A percentile compares a stretch with the other conserved stretches of the same genome.
Evolutionary conservation across 495 filamentous ascomycete genomes (phyloP).

Genomic region (Talaromyces adpressus): DNA sequence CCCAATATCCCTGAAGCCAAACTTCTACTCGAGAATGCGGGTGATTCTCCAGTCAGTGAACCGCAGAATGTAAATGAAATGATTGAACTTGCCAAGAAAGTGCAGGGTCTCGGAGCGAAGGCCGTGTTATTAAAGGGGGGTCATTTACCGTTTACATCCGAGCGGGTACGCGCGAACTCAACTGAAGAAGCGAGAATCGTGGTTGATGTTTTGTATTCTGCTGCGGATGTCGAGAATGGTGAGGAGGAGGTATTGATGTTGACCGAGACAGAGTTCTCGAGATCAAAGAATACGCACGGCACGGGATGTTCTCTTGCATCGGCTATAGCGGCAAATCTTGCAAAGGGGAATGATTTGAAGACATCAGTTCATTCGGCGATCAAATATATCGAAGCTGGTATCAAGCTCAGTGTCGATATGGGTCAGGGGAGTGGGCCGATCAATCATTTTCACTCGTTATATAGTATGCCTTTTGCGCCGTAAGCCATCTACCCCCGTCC

Average conservation of each 20-base stretch:
- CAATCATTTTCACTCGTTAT: conserved; percentile 87
- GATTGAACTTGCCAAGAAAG: conserved; percentile 55
- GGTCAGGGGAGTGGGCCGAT: conserved; percentile 83
- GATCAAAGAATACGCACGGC: conserved; percentile 81
- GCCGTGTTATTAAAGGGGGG: conserved; percentile 89
- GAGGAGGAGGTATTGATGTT: conserved; percentile 32
- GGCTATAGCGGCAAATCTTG: conserved; percentile 83
- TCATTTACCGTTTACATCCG: conserved; percentile 70
- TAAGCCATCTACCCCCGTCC: conserved; percentile 35
- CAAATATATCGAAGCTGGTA: conserved; percentile 76
- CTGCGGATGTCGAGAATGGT: conserved; percentile 28
- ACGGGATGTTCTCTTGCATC: conserved; percentile 94
- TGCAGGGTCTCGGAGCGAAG: conserved; percentile 63
- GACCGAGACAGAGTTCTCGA: conserved; percentile 61
- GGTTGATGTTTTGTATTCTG: conserved; percentile 59
- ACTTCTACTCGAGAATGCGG: conserved; percentile 58
- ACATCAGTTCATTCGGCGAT: conserved; percentile 65
- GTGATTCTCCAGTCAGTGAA: conserved; percentile 32
- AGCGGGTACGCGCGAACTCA: conserved; percentile 42
- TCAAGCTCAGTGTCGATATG: conserved; percentile 64
- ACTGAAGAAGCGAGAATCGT: conserved; percentile 56
- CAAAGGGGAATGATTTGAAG: conserved; percentile 53
- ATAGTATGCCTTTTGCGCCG: conserved; percentile 75
- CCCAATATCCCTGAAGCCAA: conserved; percentile 89
- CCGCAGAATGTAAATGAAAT: conserved; percentile 53